Base-by-base conservation (phyloP, 129 eudicot genomes). In the Pulicaria dysenterica region DNA sequence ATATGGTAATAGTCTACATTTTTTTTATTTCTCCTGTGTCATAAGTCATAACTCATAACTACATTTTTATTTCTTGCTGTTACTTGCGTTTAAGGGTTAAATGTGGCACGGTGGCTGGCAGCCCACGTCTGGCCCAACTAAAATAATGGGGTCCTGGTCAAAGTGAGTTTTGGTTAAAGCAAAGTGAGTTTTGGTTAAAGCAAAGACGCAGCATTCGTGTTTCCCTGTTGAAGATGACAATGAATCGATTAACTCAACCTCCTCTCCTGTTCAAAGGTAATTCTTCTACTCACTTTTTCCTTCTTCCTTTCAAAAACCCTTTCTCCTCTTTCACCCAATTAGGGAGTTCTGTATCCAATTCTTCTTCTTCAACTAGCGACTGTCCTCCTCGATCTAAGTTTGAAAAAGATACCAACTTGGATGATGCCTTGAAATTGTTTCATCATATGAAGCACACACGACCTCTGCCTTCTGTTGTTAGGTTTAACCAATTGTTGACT, bases 361-460 rank as follows among this genome's bases (percentile, higher is more conserved):
- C 24, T 24, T 2, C 8, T 66, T 13, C 41, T n/a, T n/a, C n/a
- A 46, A 16, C 7, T 24, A 8, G 8, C 7, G 16, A 64, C 4
- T 38, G 34, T n/a, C n/a, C n/a, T 64, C 37, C 41, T 46, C 55
- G 9, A 65, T 65, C 44, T 46, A 65, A 5, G 0, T 65, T 8
- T 12, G 16, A 45, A 45, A 10, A 19, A 66, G 72, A 45, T 31
- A 7, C 42, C 72, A 24, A 7, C 6, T 45, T 66, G 45, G 72
- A 47, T 66, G 31, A 66, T 66, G 72, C 72, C 6, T 4, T 66
- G 0, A 12, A 66, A 24, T 11, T 66, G 56, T 66, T 66, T 31
- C 42, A 66, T 66, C 24, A 46, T 45, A 66, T 66, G 72, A 7
- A 10, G 5, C 72, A 64, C 4, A 64, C 0, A 17, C 53, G 54